Base-by-base conservation (phyloP, 2,329 filamentous ascomycete genomes). In the Claviceps cyperi region DNA sequence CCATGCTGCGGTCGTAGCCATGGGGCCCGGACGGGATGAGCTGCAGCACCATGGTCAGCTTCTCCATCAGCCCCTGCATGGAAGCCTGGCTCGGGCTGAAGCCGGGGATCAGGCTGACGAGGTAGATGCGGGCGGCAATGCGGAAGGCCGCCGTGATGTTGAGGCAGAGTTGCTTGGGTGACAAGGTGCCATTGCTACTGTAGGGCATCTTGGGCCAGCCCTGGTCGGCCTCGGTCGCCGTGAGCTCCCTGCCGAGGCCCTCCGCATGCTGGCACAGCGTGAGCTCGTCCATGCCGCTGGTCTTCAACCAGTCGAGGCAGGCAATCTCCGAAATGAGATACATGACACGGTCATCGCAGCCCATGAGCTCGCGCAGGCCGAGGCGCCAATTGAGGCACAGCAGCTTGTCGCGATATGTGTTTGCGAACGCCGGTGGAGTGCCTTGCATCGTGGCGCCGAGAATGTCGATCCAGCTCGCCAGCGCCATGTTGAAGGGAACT, bases 291-390 rank as follows among this genome's bases (percentile, higher is more conserved):
- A 92, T 88, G 58, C 85, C 86, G 53, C 85, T 80, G 39, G 74
- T 71, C 73, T 92, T 94, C 55, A 96, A 78, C 3, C 86, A 85
- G 65, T 97, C 92, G 49, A 98, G 80, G 67, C 92, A 97, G 50
- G 91, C 87, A 59, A 97, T 95, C 69, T 98, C 92, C 2, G 89
- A 94, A 64, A 98, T 94, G 59, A 97, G 75, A 66, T 95, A 97
- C 89, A 98, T 96, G 68, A 97, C 85, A 21, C 83, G 81, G 68
- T 98, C 92, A 56, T 97, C 91, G 66, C 92, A 97, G 58, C 92
- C 92, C 90, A 97, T 97, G 48, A 97, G 77, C 70, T 94, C 89
- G 49, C 84, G 82, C 38, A 98, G 77, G 11, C 92, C 92, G 14
- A 83, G 72, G 50, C 73, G 78, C 21, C 74, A 68, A 65, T 78